Evolutionary conservation across 257 asterid genomes (phyloP).

Genomic region (Fraxinus americana): DNA sequence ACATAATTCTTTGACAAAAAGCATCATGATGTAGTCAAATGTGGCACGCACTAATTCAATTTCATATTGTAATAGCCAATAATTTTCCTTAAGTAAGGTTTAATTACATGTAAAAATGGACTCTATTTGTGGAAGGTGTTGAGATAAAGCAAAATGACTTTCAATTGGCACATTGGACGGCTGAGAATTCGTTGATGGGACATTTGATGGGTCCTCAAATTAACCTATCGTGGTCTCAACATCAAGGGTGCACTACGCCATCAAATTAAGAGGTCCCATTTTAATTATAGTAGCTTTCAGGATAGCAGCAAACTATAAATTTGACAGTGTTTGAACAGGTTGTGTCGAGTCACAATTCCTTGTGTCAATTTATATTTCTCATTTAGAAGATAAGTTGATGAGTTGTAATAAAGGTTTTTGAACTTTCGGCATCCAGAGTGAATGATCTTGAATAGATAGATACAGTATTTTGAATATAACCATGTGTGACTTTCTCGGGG

Average conservation of each 20-base stretch:
- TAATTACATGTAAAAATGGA: slow-evolving; percentile 2
- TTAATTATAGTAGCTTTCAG: background rate
- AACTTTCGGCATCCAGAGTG: background rate
- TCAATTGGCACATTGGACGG: slow-evolving; percentile 55
- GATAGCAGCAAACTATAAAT: background rate
- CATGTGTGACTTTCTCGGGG: background rate
- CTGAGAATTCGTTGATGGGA: slow-evolving; percentile 34
- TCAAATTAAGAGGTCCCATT: slow-evolving; percentile 27
- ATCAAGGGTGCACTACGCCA: slow-evolving; percentile 19
- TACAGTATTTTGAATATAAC: too few relatives aligned
- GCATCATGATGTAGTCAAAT: background rate
- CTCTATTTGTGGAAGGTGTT: background rate
- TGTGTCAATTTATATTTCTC: background rate
- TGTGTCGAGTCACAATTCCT: background rate
- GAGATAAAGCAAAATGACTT: slow-evolving; percentile 7
- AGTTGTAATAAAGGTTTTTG: background rate
- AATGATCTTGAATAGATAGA: background rate
- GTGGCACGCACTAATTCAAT: background rate
- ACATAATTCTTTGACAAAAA: background rate
- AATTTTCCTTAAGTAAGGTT: background rate
- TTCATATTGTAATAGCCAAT: background rate
- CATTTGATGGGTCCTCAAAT: slow-evolving; percentile 35
- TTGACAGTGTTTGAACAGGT: background rate
- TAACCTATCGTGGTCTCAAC: slow-evolving; percentile 34
- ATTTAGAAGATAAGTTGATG: background rate